Percentiles rank a stretch among this genome's conserved stretches.
These are phyloP conservation scores for Trichoderma breve DNA, from an alignment of 2,329 filamentous ascomycete species.

Conservation along the genomic window DNA sequence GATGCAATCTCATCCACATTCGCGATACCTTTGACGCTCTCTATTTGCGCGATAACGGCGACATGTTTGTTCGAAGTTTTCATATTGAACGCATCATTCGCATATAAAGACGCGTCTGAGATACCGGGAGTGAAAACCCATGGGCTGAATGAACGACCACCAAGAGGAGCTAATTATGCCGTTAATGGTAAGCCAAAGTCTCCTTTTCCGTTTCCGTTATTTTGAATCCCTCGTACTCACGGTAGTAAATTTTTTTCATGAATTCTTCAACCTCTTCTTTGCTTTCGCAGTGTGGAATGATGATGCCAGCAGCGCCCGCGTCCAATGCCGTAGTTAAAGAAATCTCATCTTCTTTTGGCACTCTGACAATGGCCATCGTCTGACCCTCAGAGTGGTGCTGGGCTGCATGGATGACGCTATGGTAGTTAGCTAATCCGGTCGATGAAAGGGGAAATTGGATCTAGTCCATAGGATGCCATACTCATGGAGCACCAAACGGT, in stretches of 20 bases:
- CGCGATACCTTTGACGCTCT: constrained; percentile 3
- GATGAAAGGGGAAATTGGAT: no score
- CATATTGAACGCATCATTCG: constrained; percentile 13
- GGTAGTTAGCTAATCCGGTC: not conserved
- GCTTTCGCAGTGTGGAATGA: constrained; percentile 8
- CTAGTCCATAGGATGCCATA: not conserved
- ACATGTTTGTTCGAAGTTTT: not conserved
- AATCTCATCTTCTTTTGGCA: constrained; percentile 5
- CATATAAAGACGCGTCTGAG: constrained; percentile 10
- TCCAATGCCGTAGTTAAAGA: constrained; percentile 8
- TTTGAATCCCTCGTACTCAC: not conserved
- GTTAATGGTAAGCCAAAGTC: not conserved
- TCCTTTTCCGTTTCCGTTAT: no score
- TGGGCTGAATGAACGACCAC: constrained; percentile 8
- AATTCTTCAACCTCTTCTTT: constrained; percentile 2
- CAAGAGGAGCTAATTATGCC: not conserved
- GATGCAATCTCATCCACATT: constrained; percentile 12
- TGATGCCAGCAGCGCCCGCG: constrained; percentile 12
- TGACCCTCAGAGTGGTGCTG: constrained; percentile 11
- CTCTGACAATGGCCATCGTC: constrained; percentile 1
- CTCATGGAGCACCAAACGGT: constrained; percentile 9
- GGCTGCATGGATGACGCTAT: constrained; percentile 6
- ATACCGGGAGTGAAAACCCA: constrained; percentile 16
- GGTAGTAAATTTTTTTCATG: constrained; percentile 4
- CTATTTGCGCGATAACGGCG: constrained; percentile 1